These are phyloP conservation scores for Xylariaceae sp. DNA, from an alignment of 2,329 filamentous ascomycete species.

Conservation along the genomic window DNA sequence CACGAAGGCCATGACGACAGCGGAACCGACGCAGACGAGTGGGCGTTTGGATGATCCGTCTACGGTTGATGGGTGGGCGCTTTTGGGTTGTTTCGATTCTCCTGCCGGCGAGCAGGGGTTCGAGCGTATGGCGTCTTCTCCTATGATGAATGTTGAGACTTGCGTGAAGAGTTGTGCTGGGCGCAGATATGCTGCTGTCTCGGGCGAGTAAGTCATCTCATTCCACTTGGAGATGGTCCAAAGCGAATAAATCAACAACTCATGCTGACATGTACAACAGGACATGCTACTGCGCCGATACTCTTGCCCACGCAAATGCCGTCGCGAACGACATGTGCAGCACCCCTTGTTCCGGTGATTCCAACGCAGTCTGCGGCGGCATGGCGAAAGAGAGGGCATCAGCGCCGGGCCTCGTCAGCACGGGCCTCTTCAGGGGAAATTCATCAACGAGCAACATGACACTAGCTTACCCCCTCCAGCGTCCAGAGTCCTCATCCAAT, in stretches of 20 bases:
- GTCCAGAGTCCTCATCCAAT: slow-evolving; percentile 24
- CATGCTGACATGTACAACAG: slow-evolving; percentile 18
- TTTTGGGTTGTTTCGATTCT: slow-evolving; percentile 39
- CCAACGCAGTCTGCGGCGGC: slow-evolving; percentile 40
- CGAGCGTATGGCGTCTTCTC: slow-evolving; percentile 24
- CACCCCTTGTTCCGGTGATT: slow-evolving; percentile 39
- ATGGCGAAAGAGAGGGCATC: slow-evolving; percentile 1
- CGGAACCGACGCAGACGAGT: slow-evolving; percentile 21
- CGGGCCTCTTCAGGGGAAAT: slow-evolving; percentile 10
- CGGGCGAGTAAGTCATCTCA: slow-evolving; percentile 27
- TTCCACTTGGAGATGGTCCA: too few species aligned
- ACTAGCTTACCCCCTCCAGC: slow-evolving; percentile 22
- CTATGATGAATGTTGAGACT: slow-evolving; percentile 37
- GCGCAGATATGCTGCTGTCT: slow-evolving; percentile 38
- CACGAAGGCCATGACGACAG: slow-evolving; percentile 16
- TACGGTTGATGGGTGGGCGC: slow-evolving; percentile 22
- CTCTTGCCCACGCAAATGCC: slow-evolving; percentile 38
- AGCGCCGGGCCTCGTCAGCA: background rate
- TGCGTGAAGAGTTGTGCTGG: slow-evolving; percentile 38
- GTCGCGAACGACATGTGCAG: slow-evolving; percentile 34
- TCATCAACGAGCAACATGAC: background rate
- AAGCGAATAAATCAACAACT: background rate
- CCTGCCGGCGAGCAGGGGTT: slow-evolving; percentile 36
- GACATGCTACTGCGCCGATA: slow-evolving; percentile 43
- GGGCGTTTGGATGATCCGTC: slow-evolving; percentile 15